Base-by-base conservation (phyloP, 23 red algal species). In the Gracilariopsis chorda region DNA sequence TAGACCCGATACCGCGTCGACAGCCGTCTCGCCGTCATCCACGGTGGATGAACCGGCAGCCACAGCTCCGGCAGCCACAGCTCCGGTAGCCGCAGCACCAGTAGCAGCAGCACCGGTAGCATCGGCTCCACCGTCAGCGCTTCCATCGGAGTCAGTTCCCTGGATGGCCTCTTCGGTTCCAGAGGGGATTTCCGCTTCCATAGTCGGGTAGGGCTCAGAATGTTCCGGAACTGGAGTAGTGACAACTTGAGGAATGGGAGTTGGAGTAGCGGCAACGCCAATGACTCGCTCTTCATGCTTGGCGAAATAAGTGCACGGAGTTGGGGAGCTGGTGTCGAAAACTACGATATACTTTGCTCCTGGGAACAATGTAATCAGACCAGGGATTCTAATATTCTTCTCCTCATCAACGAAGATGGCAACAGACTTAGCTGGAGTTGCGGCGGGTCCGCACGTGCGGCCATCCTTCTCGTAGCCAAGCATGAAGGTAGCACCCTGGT, bases 281-380 rank as follows among this genome's bases (percentile, higher is more conserved):
- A 86, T 86, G 6, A 72, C 43, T 2, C 58, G 44, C 37, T 86
- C 82, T 49, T 35, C 58, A 32, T 69, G 63, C 40, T 86, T 10
- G 62, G 82, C 58, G 46, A 86, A 86, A 44, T 86, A 86, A 20
- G 82, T 86, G 61, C 82, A 86, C 20, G 82, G 82, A 48, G 82
- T 86, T 1, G 82, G 82, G 29, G 82, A 86, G 41, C 36, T 68
- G 40, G 55, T 61, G 17, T 86, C 82, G 40, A 70, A 86, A 27
- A 86, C 82, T 70, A 86, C 32, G 60, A 86, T 86, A 27, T 86
- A 86, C 82, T 86, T 86, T n/a, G 82, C 82, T 47, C 82, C 82
- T 25, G 82, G 82, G 59, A 68, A 86, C 4, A 86, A 16, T 19
- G 82, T 86, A 44, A 86, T 86, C n/a, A 86, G 82, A 33, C 62